Percentiles rank a stretch among this genome's conserved stretches.
phyloP scores from a whole-genome alignment of 305 asterid genomes.

The Ajuga reptans region DNA sequence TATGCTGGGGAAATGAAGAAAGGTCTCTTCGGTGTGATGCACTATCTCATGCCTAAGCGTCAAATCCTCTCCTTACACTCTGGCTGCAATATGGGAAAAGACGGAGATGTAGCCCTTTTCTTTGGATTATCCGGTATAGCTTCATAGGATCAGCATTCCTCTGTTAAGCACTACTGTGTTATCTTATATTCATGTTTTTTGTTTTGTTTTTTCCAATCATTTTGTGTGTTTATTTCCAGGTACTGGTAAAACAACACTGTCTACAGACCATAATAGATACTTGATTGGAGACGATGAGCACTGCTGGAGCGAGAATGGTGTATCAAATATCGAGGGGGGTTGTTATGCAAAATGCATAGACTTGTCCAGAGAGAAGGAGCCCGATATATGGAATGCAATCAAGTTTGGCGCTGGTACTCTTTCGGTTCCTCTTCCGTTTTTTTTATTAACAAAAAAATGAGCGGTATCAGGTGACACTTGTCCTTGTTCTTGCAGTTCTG shows the following conservation, averaged over 20 bases:
- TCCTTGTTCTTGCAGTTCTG: conserved; percentile 39
- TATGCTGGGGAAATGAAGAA: conserved; percentile 99
- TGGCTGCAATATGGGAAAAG: conserved; percentile 88
- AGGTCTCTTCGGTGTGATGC: conserved; percentile 88
- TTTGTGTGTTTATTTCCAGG: conserved; percentile 35
- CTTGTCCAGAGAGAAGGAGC: conserved; percentile 79
- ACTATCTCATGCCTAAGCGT: conserved; percentile 96
- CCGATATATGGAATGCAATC: conserved; percentile 95
- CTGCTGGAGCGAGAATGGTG: conserved; percentile 90
- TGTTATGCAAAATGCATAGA: conserved; percentile 95
- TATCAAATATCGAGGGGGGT: conserved; percentile 94
- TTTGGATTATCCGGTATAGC: conserved; percentile 79
- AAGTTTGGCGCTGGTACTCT: conserved; percentile 75
- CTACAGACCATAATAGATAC: conserved; percentile 79
- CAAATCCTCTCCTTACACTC: conserved; percentile 85
- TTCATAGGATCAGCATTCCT: not conserved
- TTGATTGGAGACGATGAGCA: conserved; percentile 96
- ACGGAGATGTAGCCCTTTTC: conserved; percentile 89
- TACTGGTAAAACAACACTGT: conserved; percentile 87
- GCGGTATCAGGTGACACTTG: not conserved
- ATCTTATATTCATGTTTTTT: not conserved
- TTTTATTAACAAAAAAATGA: too few species aligned
- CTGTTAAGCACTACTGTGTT: conserved; percentile 3
- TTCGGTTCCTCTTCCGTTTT: too few species aligned
- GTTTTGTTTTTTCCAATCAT: too few species aligned